Evolutionary conservation across 2,329 filamentous ascomycete genomes (phyloP).

Genomic region (Setomelanomma holmii): DNA sequence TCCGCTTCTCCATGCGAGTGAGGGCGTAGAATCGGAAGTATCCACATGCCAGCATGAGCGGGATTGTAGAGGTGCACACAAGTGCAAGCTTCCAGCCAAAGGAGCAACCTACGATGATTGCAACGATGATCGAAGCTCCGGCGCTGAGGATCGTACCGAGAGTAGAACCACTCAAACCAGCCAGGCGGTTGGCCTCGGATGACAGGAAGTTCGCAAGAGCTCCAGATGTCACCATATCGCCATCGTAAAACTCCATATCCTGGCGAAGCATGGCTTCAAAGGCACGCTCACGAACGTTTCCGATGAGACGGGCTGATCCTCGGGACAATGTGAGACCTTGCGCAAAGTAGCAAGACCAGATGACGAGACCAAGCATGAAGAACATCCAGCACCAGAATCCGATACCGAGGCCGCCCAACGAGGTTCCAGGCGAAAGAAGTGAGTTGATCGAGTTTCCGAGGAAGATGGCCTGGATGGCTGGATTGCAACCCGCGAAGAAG

Average conservation of each 20-base stretch:
- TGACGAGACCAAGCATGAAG: slow-evolving; percentile 41
- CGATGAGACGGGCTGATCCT: slow-evolving; percentile 67
- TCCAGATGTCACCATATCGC: slow-evolving; percentile 87
- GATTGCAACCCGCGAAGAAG: slow-evolving; percentile 46
- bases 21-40: slow-evolving; percentile 90
- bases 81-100: slow-evolving; percentile 90
- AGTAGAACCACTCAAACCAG: slow-evolving; percentile 86
- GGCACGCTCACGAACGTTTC: slow-evolving; percentile 79
- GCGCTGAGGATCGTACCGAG: slow-evolving; percentile 87
- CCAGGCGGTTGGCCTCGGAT: slow-evolving; percentile 85
- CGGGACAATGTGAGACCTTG: slow-evolving; percentile 65
- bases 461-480: slow-evolving; percentile 66
- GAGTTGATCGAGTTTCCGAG: slow-evolving; percentile 87
- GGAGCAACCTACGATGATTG: slow-evolving; percentile 71
- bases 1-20: slow-evolving; percentile 80
- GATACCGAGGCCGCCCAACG: slow-evolving; percentile 71
- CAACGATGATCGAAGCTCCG: slow-evolving; percentile 76
- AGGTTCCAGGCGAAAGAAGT: slow-evolving; percentile 63
- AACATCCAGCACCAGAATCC: slow-evolving; percentile 57
- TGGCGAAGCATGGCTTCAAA: slow-evolving; percentile 84
- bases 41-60: slow-evolving; percentile 78
- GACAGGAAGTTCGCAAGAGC: slow-evolving; percentile 74
- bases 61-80: slow-evolving; percentile 80
- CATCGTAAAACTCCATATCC: slow-evolving; percentile 91
- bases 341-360: slow-evolving; percentile 34